Percentiles rank a stretch among this genome's conserved stretches.
phyloP scores from a whole-genome alignment of 2,329 filamentous ascomycete species.

The Botrytis porri region DNA sequence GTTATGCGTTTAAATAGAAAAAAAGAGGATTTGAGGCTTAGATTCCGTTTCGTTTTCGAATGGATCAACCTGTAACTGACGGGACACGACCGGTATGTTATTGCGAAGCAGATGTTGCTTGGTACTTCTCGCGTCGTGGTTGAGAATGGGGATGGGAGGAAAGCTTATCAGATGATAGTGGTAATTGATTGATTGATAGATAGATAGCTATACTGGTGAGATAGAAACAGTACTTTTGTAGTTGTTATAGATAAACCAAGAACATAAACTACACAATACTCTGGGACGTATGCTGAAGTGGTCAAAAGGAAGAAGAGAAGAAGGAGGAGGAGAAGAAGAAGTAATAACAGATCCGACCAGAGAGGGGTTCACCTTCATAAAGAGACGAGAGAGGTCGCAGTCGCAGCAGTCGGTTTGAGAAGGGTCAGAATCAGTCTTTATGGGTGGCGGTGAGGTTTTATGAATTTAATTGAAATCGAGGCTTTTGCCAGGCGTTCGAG shows the following conservation, averaged over 20 bases:
- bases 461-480: constrained; percentile 15
- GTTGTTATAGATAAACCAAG: neutral
- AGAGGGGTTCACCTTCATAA: constrained; percentile 9
- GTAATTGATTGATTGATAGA: neutral
- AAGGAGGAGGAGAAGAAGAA: neutral
- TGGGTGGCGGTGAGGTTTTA: constrained; percentile 35
- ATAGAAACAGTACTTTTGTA: neutral
- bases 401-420: constrained; percentile 5
- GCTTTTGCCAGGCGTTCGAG: neutral
- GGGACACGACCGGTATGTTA: neutral
- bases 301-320: neutral
- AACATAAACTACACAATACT: neutral
- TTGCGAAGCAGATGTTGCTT: neutral
- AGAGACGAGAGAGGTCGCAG: constrained; percentile 13
- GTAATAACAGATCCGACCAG: neutral
- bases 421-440: constrained; percentile 1
- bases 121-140: neutral
- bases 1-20: neutral
- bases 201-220: neutral
- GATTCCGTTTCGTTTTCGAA: neutral
- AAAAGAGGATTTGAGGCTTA: neutral
- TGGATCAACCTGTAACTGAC: neutral
- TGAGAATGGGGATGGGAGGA: neutral
- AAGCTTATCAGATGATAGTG: neutral
- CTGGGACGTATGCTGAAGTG: neutral